Percentiles rank a stretch among this genome's conserved stretches.
Conservation (phyloP, 345 rosid genomes). For the Zanthoxylum bungeanum region DNA sequence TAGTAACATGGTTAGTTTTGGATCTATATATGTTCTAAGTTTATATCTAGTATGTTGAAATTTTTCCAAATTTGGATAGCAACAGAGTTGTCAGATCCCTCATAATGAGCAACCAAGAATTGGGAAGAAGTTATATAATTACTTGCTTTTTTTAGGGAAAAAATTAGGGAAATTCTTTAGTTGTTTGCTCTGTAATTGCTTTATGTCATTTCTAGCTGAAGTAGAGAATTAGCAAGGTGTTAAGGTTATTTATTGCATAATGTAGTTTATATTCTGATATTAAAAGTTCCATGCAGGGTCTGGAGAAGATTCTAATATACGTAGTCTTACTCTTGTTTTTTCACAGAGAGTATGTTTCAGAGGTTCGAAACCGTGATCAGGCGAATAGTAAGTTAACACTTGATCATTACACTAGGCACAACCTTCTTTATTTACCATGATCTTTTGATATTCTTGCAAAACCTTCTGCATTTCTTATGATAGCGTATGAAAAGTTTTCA, state of each 20-base stretch:
- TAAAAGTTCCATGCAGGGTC: no score
- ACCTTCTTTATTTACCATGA: slow-evolving; percentile 4
- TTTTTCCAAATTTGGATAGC: not conserved
- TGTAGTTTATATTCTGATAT: no score
- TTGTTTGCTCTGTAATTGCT: not conserved
- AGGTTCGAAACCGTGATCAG: no score
- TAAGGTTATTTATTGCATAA: no score
- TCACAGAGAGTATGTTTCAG: no score
- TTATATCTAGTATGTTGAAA: not conserved
- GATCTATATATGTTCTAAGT: not conserved
- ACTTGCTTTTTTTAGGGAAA: not conserved
- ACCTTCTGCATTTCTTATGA: not conserved
- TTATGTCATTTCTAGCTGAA: not conserved
- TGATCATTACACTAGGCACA: no score
- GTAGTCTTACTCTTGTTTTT: no score
- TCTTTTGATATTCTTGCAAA: no score
- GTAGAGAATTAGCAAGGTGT: not conserved
- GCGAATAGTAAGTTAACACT: no score
- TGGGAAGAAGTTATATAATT: not conserved
- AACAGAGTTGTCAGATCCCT: not conserved
- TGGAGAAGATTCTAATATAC: no score
- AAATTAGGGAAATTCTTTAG: not conserved
- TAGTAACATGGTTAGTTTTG: not conserved
- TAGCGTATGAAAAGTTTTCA: not conserved
- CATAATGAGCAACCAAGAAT: not conserved